Evolutionary conservation across 2,329 filamentous ascomycete genomes (phyloP), one percentile per base, ranked within the genome.

Genomic region (Hypoxylon sp.): DNA sequence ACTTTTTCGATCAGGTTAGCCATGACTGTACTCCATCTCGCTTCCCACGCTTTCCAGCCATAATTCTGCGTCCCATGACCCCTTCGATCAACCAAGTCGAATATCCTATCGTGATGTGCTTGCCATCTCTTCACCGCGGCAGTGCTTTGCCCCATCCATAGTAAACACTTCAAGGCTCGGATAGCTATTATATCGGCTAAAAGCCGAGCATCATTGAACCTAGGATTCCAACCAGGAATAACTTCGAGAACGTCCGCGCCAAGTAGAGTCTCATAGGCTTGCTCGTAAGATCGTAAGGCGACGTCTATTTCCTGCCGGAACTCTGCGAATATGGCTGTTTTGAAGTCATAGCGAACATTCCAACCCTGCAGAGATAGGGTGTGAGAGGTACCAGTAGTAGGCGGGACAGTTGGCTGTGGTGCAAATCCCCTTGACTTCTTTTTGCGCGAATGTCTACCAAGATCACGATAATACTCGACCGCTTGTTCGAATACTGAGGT

Each of bases 271-370:
- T 97, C 93, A 72, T 98, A 94, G 3, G 94, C 93, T 78, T 91
- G 91, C 76, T 96, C 93, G 73, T 94, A 98, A 58, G 93, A 94
- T 47, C 94, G 89, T 75, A 93, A 85, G 0, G 96, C 94, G 21
- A 89, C 90, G 76, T 98, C 95, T 86, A 95, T 93, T 78, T 98
- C 96, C 76, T 97, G 93, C 7, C 96, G 89, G 72, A 97, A 98
- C 76, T 98, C 95, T 29, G 94, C 93, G 76, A 98, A 93, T 0
- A 97, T 85, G 6, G 91, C 95, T 17, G 94, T 86, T 78, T 99
- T 99, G 82, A 97, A 94, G 76, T 99, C 95, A 79, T 98, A 98
- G 15, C 95, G 91, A 58, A 97, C 91, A 75, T 93, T 94, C 96
- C 95, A 99, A 2, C 93, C 94, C 46, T 93, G 90, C 8, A 91